Percentiles rank a stretch among this genome's conserved stretches.
Conservation (phyloP, 2,329 filamentous ascomycete genomes). For the Microdochium nivale region DNA sequence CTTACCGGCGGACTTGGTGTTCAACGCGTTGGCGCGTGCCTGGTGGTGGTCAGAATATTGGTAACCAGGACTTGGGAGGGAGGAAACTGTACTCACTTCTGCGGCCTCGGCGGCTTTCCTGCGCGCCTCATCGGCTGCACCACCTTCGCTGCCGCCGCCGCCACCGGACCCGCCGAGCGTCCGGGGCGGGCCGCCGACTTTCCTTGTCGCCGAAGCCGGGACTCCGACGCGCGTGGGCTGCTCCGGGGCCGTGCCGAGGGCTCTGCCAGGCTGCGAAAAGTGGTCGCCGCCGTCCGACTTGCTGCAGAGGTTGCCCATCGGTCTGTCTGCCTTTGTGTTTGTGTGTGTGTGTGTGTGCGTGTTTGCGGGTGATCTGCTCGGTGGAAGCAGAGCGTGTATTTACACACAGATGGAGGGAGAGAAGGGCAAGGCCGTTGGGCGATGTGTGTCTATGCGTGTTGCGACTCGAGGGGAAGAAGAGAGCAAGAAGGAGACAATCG, state of each 20-base stretch:
- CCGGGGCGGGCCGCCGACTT: constrained; percentile 48
- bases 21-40: constrained; percentile 57
- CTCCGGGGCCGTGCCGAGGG: constrained; percentile 51
- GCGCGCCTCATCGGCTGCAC: constrained; percentile 49
- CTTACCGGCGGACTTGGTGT: constrained; percentile 53
- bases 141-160: constrained; percentile 13
- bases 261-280: constrained; percentile 66
- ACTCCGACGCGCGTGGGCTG: constrained; percentile 41
- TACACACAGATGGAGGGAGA: too few species aligned
- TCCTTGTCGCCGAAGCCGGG: constrained; percentile 24
- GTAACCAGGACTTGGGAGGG: not conserved
- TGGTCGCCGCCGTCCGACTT: constrained; percentile 58
- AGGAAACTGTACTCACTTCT: constrained; percentile 51
- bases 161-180: constrained; percentile 51
- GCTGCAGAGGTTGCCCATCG: constrained; percentile 84
- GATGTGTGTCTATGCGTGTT: too few species aligned
- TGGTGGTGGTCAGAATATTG: constrained; percentile 21
- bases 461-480: too few species aligned
- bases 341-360: not conserved
- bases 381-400: too few species aligned
- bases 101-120: constrained; percentile 72
- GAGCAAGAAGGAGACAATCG: too few species aligned
- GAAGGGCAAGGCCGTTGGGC: too few species aligned
- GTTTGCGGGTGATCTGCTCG: not conserved
- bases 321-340: too few species aligned